Conservation (phyloP, 2,329 filamentous ascomycete species). For the Penicillium sp. region DNA sequence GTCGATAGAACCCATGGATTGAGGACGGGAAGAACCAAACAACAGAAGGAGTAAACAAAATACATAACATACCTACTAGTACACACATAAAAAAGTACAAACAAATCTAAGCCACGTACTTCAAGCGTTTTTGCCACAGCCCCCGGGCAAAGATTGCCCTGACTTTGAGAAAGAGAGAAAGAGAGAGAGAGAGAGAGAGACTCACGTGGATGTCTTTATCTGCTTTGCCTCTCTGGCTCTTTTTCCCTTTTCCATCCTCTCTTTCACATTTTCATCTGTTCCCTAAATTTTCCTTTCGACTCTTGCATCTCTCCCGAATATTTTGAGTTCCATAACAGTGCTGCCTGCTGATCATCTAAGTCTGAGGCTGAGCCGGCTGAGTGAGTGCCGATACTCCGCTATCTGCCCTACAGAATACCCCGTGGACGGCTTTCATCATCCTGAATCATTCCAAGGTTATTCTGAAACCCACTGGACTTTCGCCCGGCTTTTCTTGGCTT, state of each 20-base stretch:
- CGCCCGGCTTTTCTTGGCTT: background rate
- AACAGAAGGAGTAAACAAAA: background rate
- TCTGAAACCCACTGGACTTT: background rate
- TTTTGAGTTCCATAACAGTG: background rate
- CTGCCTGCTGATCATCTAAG: conserved; percentile 8
- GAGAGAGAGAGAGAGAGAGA: conserved; percentile 5
- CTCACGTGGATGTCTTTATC: conserved; percentile 16
- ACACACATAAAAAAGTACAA: background rate
- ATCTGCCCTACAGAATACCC: conserved; percentile 8
- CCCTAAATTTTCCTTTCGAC: background rate
- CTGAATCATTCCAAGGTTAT: conserved; percentile 12
- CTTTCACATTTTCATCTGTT: background rate
- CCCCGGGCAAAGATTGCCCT: background rate
- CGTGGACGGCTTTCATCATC: conserved; percentile 3
- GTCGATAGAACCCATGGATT: conserved; percentile 2
- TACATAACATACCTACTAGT: background rate
- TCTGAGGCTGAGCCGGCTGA: conserved; percentile 7
- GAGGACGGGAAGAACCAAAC: conserved; percentile 6
- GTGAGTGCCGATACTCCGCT: conserved; percentile 3
- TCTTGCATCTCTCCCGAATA: background rate
- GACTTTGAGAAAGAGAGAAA: background rate
- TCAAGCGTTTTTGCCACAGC: conserved; percentile 12
- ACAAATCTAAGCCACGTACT: conserved; percentile 8
- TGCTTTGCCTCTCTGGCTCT: background rate
- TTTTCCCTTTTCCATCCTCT: background rate